Conservation (phyloP, 2,329 filamentous ascomycete genomes). For the Cadophora gregata region DNA sequence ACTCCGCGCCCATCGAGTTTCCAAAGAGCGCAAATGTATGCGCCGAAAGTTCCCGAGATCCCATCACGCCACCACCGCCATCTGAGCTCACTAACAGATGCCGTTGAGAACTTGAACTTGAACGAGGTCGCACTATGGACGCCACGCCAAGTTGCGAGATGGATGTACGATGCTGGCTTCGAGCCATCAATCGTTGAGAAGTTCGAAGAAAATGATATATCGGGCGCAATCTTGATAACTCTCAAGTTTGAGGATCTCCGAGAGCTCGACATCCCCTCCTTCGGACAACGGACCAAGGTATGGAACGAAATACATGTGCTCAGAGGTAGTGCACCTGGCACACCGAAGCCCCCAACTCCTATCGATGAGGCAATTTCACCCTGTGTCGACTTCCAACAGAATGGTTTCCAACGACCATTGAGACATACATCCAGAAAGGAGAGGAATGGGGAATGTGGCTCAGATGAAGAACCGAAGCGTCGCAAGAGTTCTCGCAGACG, state of each 20-base stretch:
- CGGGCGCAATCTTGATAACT: conserved; percentile 84
- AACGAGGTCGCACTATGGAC: conserved; percentile 69
- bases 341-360: conserved; percentile 61
- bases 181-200: conserved; percentile 79
- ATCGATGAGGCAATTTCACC: conserved; percentile 62
- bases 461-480: conserved; percentile 38
- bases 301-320: conserved; percentile 81
- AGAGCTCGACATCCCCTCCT: conserved; percentile 81
- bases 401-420: conserved; percentile 23
- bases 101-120: conserved; percentile 62
- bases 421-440: conserved; percentile 35
- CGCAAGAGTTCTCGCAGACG: conserved; percentile 39
- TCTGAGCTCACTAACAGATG: conserved; percentile 62
- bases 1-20: conserved; percentile 64
- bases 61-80: conserved; percentile 46
- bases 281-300: conserved; percentile 78
- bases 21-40: conserved; percentile 38
- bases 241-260: conserved; percentile 88
- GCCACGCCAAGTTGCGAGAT: conserved; percentile 79
- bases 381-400: conserved; percentile 31
- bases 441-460: conserved; percentile 34
- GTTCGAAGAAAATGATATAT: conserved; percentile 92
- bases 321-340: conserved; percentile 59
- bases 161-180: conserved; percentile 85
- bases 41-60: conserved; percentile 38